Evolutionary conservation across 2,329 filamentous ascomycete species (phyloP), one percentile per base, ranked within the genome.

Genomic region (Dothistroma septosporum): DNA sequence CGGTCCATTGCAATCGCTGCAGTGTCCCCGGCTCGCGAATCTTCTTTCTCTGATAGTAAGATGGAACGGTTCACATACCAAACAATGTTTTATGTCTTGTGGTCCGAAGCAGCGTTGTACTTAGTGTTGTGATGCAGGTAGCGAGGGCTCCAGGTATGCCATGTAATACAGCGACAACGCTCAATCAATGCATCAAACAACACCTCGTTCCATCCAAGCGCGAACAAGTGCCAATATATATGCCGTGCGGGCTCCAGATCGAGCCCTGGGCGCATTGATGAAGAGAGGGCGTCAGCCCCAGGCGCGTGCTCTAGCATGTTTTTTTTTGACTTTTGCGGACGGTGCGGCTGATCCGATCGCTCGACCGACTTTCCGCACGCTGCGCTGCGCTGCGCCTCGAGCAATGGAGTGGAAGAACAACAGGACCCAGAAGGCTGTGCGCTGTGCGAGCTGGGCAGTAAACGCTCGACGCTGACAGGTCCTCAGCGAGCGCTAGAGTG

Each of bases 281-380:
- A n/a, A n/a, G n/a, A 49, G 28, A 49, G 47, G 47, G 47, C 47
- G 21, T 49, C 47, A 49, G 47, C 47, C 47, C 47, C 28, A 49
- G 21, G 28, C 47, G 47, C 28, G 10, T 50, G 47, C 47, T 50
- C 47, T 28, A 10, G 22, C 47, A 49, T n/a, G n/a, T n/a, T n/a
- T n/a, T n/a, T 49, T 8, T 50, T 57, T 28, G 55, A 57, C 56
- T 58, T 58, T 6, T 50, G 44, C 24, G 22, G 37, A 47, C 56
- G 53, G 46, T 60, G 58, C 58, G 58, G 58, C 58, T 60, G 58
- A 58, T 37, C 55, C 55, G 31, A 55, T 58, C n/a, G n/a, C n/a
- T n/a, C n/a, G n/a, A 28, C 48, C 56, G 56, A 31, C 48, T 19
- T 50, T 21, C 33, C 31, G 47, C 44, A 50, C 32, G 37, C 48